phyloP scores from a whole-genome alignment of 345 rosid species.

The Eucalyptus pumila region DNA sequence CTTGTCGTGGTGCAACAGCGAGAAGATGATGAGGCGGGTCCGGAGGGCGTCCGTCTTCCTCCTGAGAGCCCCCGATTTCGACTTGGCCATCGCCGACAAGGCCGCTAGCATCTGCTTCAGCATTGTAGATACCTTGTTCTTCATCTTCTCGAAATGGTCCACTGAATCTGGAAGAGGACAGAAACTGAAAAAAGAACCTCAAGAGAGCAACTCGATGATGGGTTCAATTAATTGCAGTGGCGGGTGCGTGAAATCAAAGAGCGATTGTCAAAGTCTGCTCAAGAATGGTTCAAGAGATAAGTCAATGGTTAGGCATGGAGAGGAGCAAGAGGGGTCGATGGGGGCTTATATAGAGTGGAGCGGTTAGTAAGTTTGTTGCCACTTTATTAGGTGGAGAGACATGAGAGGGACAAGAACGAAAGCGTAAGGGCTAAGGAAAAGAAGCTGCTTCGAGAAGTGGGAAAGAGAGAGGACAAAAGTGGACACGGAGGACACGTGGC shows the following conservation, averaged over 20 bases:
- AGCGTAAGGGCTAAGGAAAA: background rate
- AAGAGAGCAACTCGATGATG: background rate
- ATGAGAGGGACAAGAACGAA: background rate
- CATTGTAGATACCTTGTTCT: background rate
- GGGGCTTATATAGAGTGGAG: background rate
- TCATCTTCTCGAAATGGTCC: background rate
- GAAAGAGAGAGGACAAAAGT: background rate
- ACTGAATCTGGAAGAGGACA: background rate
- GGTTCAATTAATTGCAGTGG: background rate
- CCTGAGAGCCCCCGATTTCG: constrained; percentile 42
- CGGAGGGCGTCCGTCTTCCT: constrained; percentile 43
- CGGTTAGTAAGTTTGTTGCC: background rate
- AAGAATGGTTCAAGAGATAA: background rate
- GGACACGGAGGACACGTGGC: background rate
- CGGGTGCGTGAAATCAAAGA: background rate
- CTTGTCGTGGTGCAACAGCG: constrained; percentile 37
- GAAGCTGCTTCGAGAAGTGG: background rate
- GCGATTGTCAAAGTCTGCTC: background rate
- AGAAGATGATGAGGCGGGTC: constrained; percentile 52
- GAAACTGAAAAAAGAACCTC: background rate
- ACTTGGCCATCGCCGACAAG: background rate
- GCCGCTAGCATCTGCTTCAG: background rate
- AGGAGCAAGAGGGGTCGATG: background rate
- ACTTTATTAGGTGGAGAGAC: background rate
- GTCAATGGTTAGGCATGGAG: background rate